Evolutionary conservation across 2,329 filamentous ascomycete genomes (phyloP).

Genomic region (Exserohilum turcica): DNA sequence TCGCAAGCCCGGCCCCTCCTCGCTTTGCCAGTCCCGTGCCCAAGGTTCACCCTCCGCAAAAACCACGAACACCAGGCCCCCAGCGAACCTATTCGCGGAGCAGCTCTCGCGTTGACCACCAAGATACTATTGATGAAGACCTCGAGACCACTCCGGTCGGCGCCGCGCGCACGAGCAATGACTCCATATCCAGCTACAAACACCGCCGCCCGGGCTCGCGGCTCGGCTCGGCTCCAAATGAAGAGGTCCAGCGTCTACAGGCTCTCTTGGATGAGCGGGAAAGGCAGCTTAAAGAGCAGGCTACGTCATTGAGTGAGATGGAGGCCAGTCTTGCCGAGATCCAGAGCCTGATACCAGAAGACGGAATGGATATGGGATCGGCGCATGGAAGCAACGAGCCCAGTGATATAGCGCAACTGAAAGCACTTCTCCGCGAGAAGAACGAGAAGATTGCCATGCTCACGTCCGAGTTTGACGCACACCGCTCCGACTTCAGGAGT

Average conservation of each 20-base stretch:
- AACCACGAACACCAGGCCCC: constrained; percentile 50
- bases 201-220: constrained; percentile 33
- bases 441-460: constrained; percentile 95
- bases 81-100: constrained; percentile 54
- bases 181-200: constrained; percentile 57
- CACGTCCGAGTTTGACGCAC: constrained; percentile 91
- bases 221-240: constrained; percentile 50
- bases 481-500: constrained; percentile 92
- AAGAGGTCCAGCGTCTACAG: constrained; percentile 75
- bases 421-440: constrained; percentile 86
- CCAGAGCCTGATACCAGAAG: constrained; percentile 68
- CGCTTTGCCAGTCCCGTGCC: constrained; percentile 66
- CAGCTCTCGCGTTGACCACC: constrained; percentile 53
- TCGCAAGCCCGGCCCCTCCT: constrained; percentile 64
- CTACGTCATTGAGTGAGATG: constrained; percentile 82
- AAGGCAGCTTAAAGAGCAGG: constrained; percentile 85
- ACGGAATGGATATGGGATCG: constrained; percentile 56
- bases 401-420: constrained; percentile 75
- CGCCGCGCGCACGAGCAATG: constrained; percentile 57
- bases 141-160: constrained; percentile 56
- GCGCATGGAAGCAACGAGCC: constrained; percentile 51
- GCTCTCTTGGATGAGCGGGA: constrained; percentile 82
- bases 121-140: constrained; percentile 50
- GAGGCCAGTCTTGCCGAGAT: constrained; percentile 85
- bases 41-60: constrained; percentile 60